These are phyloP conservation scores for Alternaria brassicicola DNA, from an alignment of 2,329 filamentous ascomycete species.

Conservation along the genomic window DNA sequence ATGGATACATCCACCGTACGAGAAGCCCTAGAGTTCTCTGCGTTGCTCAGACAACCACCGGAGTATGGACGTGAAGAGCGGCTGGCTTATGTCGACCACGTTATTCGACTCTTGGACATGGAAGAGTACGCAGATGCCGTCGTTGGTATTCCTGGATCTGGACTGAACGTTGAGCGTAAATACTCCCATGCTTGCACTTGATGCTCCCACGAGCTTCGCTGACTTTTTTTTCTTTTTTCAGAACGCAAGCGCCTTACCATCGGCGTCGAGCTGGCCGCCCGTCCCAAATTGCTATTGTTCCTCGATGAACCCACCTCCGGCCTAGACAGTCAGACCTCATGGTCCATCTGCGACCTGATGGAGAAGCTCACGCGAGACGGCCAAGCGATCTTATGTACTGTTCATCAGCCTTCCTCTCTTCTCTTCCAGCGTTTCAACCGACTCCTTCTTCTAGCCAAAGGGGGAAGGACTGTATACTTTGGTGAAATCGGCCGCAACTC, in stretches of 20 bases:
- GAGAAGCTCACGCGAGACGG: slow-evolving; percentile 84
- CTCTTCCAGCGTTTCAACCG: slow-evolving; percentile 87
- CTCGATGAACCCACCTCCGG: slow-evolving; percentile 82
- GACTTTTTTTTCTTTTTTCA: slow-evolving; percentile 11
- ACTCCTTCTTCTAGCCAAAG: slow-evolving; percentile 74
- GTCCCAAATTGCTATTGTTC: slow-evolving; percentile 39
- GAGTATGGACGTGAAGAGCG: slow-evolving; percentile 22
- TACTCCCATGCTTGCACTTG: slow-evolving; percentile 9
- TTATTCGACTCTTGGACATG: slow-evolving; percentile 88
- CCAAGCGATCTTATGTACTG: slow-evolving; percentile 82
- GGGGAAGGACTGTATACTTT: slow-evolving; percentile 78
- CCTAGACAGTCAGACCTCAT: slow-evolving; percentile 80
- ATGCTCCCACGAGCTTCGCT: background rate
- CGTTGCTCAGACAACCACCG: slow-evolving; percentile 65
- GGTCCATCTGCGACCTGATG: slow-evolving; percentile 82
- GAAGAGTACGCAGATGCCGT: slow-evolving; percentile 50
- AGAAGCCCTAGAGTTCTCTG: slow-evolving; percentile 76
- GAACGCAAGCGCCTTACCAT: slow-evolving; percentile 67
- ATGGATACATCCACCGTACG: slow-evolving; percentile 64
- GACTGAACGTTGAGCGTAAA: slow-evolving; percentile 52
- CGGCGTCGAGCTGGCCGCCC: slow-evolving; percentile 52
- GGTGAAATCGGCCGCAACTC: slow-evolving; percentile 75
- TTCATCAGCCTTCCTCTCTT: slow-evolving; percentile 90
- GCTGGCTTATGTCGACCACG: slow-evolving; percentile 68
- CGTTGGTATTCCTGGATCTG: slow-evolving; percentile 21